phyloP scores from a whole-genome alignment of 2,329 filamentous ascomycete species.

The Dissoconium aciculare region DNA sequence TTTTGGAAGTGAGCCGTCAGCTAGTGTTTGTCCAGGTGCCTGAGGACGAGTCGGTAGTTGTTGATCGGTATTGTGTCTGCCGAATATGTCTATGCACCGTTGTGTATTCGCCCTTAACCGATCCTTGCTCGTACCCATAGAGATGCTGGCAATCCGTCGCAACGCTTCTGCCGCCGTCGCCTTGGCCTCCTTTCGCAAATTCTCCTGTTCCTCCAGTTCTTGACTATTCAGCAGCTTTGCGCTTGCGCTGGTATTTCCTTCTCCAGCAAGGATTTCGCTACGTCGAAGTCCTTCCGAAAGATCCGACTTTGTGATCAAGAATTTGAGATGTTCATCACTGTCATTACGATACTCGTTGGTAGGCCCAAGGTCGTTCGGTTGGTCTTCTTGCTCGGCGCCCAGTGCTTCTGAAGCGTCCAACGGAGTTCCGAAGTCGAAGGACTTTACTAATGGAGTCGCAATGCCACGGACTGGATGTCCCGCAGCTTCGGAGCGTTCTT shows the following conservation, averaged over 20 bases:
- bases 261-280: slow-evolving; percentile 44
- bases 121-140: slow-evolving; percentile 65
- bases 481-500: slow-evolving; percentile 47
- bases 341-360: too few species aligned
- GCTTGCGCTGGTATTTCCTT: slow-evolving; percentile 40
- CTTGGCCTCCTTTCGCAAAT: slow-evolving; percentile 18
- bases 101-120: slow-evolving; percentile 67
- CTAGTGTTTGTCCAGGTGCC: slow-evolving; percentile 30
- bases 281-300: slow-evolving; percentile 50
- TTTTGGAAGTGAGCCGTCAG: slow-evolving; percentile 13
- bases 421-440: slow-evolving; percentile 46
- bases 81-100: slow-evolving; percentile 75
- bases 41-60: slow-evolving; percentile 47
- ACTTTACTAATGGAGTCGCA: slow-evolving; percentile 68
- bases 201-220: slow-evolving; percentile 32
- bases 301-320: slow-evolving; percentile 55
- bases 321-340: slow-evolving; percentile 46
- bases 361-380: too few species aligned
- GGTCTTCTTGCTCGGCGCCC: slow-evolving; percentile 3
- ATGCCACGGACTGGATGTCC: slow-evolving; percentile 71
- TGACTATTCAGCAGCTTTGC: slow-evolving; percentile 6
- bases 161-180: slow-evolving; percentile 60
- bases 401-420: not conserved
- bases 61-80: slow-evolving; percentile 74
- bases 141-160: slow-evolving; percentile 60